Percentiles rank a stretch among this genome's conserved stretches.
phyloP scores from a whole-genome alignment of 1,284 basidiomycete genomes.

The Thelephora terrestris region DNA sequence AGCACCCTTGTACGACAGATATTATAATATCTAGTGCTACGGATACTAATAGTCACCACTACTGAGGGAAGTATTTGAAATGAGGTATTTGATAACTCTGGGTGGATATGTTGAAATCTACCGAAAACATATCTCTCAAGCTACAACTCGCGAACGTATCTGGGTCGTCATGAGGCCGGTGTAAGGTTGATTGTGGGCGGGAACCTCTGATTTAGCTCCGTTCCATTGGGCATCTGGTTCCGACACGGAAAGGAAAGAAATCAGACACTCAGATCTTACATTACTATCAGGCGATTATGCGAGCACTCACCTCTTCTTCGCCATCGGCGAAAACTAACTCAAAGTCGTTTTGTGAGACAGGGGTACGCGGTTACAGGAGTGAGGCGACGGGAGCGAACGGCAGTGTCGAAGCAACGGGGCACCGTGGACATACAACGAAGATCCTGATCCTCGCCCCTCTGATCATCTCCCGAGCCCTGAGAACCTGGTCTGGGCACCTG shows the following conservation, averaged over 20 bases:
- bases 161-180: conserved; percentile 81
- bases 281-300: neutral
- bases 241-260: too few relatives aligned
- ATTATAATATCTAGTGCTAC: too few relatives aligned
- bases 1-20: too few relatives aligned
- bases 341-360: conserved; percentile 48
- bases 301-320: neutral
- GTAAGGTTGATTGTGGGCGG: conserved; percentile 33
- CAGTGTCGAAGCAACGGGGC: conserved; percentile 1
- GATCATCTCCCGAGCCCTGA: conserved; percentile 48
- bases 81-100: too few relatives aligned
- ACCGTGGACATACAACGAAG: neutral
- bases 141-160: conserved; percentile 93
- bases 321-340: conserved; percentile 17
- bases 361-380: conserved; percentile 25
- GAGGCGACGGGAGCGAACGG: conserved; percentile 15
- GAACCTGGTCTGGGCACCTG: conserved; percentile 16
- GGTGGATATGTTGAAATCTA: too few relatives aligned
- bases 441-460: conserved; percentile 26
- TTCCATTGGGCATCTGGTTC: too few relatives aligned
- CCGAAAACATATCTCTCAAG: too few relatives aligned
- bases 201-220: too few relatives aligned
- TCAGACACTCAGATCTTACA: too few relatives aligned
- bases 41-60: too few relatives aligned
- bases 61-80: too few relatives aligned